Percentiles rank a stretch among this genome's conserved stretches.
phyloP scores from a whole-genome alignment of 306 rosid genomes.

The Cercis canadensis region DNA sequence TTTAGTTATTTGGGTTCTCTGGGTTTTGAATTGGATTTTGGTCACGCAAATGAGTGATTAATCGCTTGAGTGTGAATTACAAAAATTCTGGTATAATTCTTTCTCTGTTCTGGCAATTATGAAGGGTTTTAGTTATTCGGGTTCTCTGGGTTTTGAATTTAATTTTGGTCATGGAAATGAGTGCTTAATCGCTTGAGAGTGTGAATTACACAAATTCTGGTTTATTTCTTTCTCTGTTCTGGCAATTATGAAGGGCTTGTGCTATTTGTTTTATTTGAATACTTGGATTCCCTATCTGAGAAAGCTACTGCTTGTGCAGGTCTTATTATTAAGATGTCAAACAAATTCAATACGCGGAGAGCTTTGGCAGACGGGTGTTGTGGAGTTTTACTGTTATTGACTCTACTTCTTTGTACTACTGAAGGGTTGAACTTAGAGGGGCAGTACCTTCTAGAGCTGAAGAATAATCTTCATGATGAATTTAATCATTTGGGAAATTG shows the following conservation, averaged over 20 bases:
- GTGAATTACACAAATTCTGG: background rate
- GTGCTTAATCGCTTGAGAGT: background rate
- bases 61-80: background rate
- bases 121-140: too few species aligned
- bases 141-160: background rate
- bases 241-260: conserved; percentile 10
- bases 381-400: conserved; percentile 51
- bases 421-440: conserved; percentile 86
- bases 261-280: conserved; percentile 8
- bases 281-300: conserved; percentile 24
- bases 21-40: background rate
- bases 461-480: conserved; percentile 56
- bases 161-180: background rate
- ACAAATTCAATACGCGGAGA: conserved; percentile 47
- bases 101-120: too few species aligned
- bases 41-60: background rate
- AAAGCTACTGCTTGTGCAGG: conserved; percentile 51
- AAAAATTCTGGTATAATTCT: background rate
- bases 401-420: conserved; percentile 52
- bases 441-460: conserved; percentile 66
- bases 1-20: background rate
- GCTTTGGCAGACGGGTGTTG: conserved; percentile 47
- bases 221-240: background rate
- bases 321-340: conserved; percentile 58
- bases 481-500: conserved; percentile 55